Conservation (phyloP, 371 early-diverging fungal species). For the Conidiobolus incongruus region DNA sequence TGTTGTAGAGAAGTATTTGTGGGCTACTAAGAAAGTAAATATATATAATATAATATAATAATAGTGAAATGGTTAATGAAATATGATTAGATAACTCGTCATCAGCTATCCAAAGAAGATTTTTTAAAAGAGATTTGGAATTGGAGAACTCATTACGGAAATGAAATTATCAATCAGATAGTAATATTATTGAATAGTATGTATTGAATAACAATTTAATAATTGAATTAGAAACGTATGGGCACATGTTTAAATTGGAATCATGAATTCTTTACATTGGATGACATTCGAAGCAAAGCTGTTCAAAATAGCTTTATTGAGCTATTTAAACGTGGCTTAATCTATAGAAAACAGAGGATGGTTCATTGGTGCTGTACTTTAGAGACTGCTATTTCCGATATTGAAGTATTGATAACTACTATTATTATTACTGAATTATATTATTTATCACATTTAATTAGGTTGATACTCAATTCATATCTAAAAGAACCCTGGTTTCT, state of each 20-base stretch:
- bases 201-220: neutral
- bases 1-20: constrained; percentile 79
- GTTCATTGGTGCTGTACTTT: constrained; percentile 94
- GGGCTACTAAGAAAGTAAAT: constrained; percentile 23
- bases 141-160: constrained; percentile 53
- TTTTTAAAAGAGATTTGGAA: constrained; percentile 73
- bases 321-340: constrained; percentile 65
- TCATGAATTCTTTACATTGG: constrained; percentile 80
- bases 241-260: constrained; percentile 78
- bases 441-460: no score
- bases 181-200: constrained; percentile 4
- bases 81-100: constrained; percentile 18
- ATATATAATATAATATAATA: neutral
- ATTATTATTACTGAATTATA: no score
- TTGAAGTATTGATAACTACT: constrained; percentile 73
- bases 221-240: constrained; percentile 21
- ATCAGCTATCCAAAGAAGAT: constrained; percentile 50
- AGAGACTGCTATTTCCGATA: constrained; percentile 85
- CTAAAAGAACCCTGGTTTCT: constrained; percentile 25
- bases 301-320: constrained; percentile 78
- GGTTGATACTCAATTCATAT: constrained; percentile 48
- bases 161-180: constrained; percentile 29
- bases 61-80: no score
- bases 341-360: constrained; percentile 76
- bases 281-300: constrained; percentile 39